Percentiles rank a stretch among this genome's conserved stretches.
These are phyloP conservation scores for Daldinia decipiens DNA, from an alignment of 495 filamentous ascomycete genomes.

Conservation along the genomic window DNA sequence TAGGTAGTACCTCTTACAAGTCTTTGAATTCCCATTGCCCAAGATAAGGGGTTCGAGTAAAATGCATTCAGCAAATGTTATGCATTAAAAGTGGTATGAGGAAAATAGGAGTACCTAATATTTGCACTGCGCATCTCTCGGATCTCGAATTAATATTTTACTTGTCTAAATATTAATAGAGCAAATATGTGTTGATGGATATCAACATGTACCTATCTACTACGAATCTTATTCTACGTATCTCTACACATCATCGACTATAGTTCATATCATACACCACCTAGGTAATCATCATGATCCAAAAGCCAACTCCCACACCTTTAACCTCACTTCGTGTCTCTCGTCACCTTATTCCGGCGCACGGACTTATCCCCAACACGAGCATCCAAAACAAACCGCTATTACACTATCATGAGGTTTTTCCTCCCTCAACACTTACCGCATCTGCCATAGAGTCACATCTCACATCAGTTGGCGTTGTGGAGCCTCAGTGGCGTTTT, in stretches of 20 bases:
- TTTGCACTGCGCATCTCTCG: too few species aligned
- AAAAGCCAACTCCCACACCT: conserved; percentile 58
- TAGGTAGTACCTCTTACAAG: too few species aligned
- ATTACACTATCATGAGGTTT: conserved; percentile 55
- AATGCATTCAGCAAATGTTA: background rate
- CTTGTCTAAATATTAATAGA: background rate
- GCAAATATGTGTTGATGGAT: too few species aligned
- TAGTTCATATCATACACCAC: too few species aligned
- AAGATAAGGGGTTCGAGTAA: background rate
- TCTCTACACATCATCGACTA: background rate
- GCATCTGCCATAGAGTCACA: conserved; percentile 63
- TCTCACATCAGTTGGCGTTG: conserved; percentile 61
- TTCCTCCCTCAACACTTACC: conserved; percentile 32
- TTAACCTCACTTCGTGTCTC: conserved; percentile 63
- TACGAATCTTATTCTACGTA: background rate
- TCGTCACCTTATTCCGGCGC: conserved; percentile 66
- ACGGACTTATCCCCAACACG: conserved; percentile 70
- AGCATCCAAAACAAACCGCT: conserved; percentile 71
- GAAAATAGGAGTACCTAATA: background rate
- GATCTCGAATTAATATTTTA: conserved; percentile 6
- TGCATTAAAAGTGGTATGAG: background rate
- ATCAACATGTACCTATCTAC: too few species aligned
- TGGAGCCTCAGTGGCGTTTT: conserved; percentile 72
- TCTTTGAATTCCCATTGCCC: too few species aligned
- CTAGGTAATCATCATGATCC: background rate